Percentiles rank a stretch among this genome's conserved stretches.
Evolutionary conservation across 768 basidiomycete genomes (phyloP).

Genomic region (Paxillus involutus): DNA sequence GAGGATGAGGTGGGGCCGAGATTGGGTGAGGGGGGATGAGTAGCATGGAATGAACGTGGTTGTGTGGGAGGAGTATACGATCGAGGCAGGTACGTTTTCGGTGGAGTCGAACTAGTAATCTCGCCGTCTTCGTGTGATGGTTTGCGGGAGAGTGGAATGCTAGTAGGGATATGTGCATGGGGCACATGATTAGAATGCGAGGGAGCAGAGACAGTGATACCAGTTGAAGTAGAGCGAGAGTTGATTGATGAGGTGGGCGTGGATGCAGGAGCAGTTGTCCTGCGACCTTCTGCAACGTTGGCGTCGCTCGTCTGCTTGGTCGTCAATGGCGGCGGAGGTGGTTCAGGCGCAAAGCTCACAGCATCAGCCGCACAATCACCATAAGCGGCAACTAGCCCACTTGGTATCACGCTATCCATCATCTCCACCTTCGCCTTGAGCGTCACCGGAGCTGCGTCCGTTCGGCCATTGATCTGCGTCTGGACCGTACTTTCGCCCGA

Average conservation of each 20-base stretch:
- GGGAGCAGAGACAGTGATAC: conserved; percentile 6
- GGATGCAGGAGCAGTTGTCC: conserved; percentile 1
- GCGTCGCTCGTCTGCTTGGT: conserved; percentile 17
- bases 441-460: conserved; percentile 3
- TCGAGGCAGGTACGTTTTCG: conserved; percentile 36
- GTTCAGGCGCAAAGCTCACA: conserved; percentile 30
- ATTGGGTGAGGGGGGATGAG: conserved; percentile 25
- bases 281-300: neutral
- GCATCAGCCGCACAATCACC: conserved; percentile 15
- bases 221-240: conserved; percentile 28
- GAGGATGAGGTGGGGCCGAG: conserved; percentile 16
- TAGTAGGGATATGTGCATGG: conserved; percentile 1
- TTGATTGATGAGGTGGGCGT: conserved; percentile 14
- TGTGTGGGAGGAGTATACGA: conserved; percentile 47
- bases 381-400: conserved; percentile 15
- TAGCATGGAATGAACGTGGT: conserved; percentile 43
- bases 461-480: conserved; percentile 3
- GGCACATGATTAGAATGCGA: conserved; percentile 1
- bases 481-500: conserved; percentile 4
- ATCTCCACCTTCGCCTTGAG: conserved; percentile 26
- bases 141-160: conserved; percentile 21
- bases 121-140: conserved; percentile 54
- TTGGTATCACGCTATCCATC: conserved; percentile 21
- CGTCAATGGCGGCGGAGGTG: conserved; percentile 32
- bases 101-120: conserved; percentile 40